Evolutionary conservation across 164 flowering plant genomes (phyloP), one percentile per base, ranked within the genome.

Genomic region (Amborella trichopoda): DNA sequence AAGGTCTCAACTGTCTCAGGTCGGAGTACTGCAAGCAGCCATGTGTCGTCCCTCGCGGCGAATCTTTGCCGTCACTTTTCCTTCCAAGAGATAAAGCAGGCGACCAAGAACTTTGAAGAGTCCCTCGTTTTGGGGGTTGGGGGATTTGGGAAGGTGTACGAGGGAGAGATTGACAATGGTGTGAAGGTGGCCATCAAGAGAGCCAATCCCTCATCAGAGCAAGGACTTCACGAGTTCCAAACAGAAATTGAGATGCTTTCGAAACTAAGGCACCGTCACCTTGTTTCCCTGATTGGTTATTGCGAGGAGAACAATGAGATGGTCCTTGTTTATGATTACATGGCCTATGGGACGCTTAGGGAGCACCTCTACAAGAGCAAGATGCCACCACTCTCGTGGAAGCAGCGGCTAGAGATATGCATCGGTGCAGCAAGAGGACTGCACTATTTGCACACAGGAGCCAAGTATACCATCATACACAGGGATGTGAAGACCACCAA

Each of bases 131-230:
- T 79, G 12, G 81, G 86, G 2, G 80, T 79, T 17, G 86, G 86
- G 43, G 86, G 86, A 2, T 76, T 75, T 38, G 84, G 84, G n/a
- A 78, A 75, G 63, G 84, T 78, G 5, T 78, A 70, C 48, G 67
- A 48, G 47, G 86, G 80, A 3, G 49, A 64, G 23, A 51, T 79
- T 23, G 86, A 76, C 42, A 75, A 74, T 46, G 68, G 56, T 20
- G 36, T 34, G 4, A 58, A 63, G 22, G 88, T 80, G 8, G 88
- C 83, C 3, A 71, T 80, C 8, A 80, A 80, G 52, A 67, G 83
- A 64, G 65, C 88, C 17, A 80, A 77, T 61, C 88, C 83, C 0
- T 68, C 74, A 38, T 77, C 88, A 1, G 74, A 73, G 28, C 83
- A 80, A 59, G 88, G 81, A 13, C 61, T 69, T 25, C 47, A 71